phyloP scores from a whole-genome alignment of 2,329 filamentous ascomycete species.

The Colletotrichum plurivorum region DNA sequence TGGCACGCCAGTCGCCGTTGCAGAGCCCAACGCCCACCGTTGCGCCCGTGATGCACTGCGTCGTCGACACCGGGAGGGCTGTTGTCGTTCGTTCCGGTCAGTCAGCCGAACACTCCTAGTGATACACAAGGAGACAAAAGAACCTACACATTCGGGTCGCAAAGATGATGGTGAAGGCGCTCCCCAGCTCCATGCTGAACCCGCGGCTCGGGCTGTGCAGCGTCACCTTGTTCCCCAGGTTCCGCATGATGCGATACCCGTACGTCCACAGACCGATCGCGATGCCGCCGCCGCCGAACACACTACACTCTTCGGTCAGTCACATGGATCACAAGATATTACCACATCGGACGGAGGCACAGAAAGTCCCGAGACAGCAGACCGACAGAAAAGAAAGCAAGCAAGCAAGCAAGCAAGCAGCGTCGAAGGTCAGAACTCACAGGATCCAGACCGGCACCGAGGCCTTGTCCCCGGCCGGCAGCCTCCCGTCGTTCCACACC shows the following conservation, averaged over 20 bases:
- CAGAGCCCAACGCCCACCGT: conserved; percentile 75
- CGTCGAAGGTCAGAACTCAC: background rate
- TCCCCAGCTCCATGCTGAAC: conserved; percentile 69
- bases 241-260: conserved; percentile 76
- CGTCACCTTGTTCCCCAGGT: conserved; percentile 73
- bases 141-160: conserved; percentile 26
- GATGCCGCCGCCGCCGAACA: conserved; percentile 65
- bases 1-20: conserved; percentile 69
- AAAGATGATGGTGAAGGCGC: conserved; percentile 14
- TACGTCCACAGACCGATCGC: conserved; percentile 72
- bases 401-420: background rate
- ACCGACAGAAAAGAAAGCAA: background rate
- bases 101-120: background rate
- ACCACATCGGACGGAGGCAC: no score
- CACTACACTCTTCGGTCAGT: conserved; percentile 40
- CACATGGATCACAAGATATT: background rate
- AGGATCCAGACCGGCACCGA: conserved; percentile 70
- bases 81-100: background rate
- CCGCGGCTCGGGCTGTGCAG: conserved; percentile 66
- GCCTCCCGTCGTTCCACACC: conserved; percentile 66
- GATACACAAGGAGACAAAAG: conserved; percentile 20
- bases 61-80: conserved; percentile 74
- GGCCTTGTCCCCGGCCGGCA: conserved; percentile 47
- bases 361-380: background rate
- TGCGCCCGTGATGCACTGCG: conserved; percentile 74